phyloP scores from a whole-genome alignment of 225 moss, liverwort and hornwort genomes.

The Bryoerythrophyllum caledonicum region DNA sequence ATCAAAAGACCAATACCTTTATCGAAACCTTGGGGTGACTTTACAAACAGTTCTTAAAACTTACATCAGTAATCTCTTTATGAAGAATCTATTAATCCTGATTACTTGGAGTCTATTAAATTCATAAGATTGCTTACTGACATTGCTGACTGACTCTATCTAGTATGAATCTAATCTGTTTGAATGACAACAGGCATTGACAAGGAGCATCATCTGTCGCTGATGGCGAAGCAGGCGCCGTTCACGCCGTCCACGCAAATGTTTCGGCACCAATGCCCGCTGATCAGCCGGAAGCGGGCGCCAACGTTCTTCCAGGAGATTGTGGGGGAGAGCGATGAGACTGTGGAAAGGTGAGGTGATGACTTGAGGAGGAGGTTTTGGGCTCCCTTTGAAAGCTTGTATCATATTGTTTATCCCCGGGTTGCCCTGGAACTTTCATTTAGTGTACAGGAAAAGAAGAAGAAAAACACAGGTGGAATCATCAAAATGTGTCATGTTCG shows the following conservation, averaged over 20 bases:
- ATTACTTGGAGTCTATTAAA: too few relatives aligned
- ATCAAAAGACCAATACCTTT: too few relatives aligned
- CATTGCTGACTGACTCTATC: too few relatives aligned
- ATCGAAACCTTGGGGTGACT: too few relatives aligned
- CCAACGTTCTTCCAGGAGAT: conserved; percentile 65
- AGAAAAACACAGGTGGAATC: neutral
- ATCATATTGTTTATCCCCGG: conserved; percentile 34
- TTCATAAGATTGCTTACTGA: too few relatives aligned
- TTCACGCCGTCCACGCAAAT: conserved; percentile 56
- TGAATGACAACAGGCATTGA: conserved; percentile 47
- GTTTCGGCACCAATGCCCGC: conserved; percentile 60
- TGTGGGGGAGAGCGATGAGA: conserved; percentile 35
- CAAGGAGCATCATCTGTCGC: conserved; percentile 50
- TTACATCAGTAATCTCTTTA: too few relatives aligned
- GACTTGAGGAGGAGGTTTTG: conserved; percentile 15
- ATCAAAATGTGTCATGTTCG: neutral
- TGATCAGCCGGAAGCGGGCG: conserved; percentile 74
- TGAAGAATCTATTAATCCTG: too few relatives aligned
- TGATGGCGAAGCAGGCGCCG: conserved; percentile 76
- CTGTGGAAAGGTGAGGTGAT: conserved; percentile 24
- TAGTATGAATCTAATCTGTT: too few relatives aligned
- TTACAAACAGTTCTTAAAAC: too few relatives aligned
- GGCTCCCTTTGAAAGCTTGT: conserved; percentile 46
- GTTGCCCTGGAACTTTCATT: conserved; percentile 40
- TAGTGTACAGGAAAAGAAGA: conserved; percentile 33